Evolutionary conservation across 208 protist genomes (phyloP).

Genomic region (Wallacemonas sp.): DNA sequence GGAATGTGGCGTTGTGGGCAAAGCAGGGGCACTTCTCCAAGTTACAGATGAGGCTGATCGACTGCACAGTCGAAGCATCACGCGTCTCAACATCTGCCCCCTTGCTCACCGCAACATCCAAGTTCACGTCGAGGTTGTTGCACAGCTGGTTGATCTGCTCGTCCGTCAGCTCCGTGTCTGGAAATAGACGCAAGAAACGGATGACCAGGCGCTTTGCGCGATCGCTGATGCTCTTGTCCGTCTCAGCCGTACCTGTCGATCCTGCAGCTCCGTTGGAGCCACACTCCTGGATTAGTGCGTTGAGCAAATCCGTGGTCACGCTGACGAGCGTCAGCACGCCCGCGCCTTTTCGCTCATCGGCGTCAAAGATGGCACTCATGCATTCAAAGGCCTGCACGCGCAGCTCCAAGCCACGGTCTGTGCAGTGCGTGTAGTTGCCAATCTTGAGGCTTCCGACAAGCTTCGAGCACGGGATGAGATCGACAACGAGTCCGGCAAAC

Average conservation of each 20-base stretch:
- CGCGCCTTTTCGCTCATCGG: conserved; percentile 21
- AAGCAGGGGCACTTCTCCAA: conserved; percentile 25
- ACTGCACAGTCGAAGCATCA: conserved; percentile 8
- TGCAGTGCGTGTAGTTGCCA: conserved; percentile 93
- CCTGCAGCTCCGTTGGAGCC: conserved; percentile 32
- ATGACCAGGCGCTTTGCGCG: conserved; percentile 47
- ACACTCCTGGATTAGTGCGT: conserved; percentile 44
- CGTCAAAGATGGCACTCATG: conserved; percentile 82
- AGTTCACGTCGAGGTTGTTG: conserved; percentile 43
- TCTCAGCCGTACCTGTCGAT: conserved; percentile 20
- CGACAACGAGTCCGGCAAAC: conserved; percentile 31
- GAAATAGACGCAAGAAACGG: conserved; percentile 42
- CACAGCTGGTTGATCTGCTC: conserved; percentile 34
- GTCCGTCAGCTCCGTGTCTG: conserved; percentile 25
- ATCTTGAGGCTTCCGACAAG: conserved; percentile 80
- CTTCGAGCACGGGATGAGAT: conserved; percentile 38
- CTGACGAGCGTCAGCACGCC: conserved; percentile 51
- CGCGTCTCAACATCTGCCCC: not conserved
- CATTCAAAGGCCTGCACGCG: conserved; percentile 95
- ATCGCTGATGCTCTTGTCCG: conserved; percentile 47
- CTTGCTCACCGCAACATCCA: conserved; percentile 21
- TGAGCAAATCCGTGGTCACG: conserved; percentile 36
- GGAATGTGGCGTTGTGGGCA: conserved; percentile 41
- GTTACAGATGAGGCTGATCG: conserved; percentile 8
- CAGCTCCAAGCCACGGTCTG: conserved; percentile 93